Percentiles rank a stretch among this genome's conserved stretches.
Evolutionary conservation across 202 grass and related monocot species (phyloP).

Genomic region (Elaeis oleifera): DNA sequence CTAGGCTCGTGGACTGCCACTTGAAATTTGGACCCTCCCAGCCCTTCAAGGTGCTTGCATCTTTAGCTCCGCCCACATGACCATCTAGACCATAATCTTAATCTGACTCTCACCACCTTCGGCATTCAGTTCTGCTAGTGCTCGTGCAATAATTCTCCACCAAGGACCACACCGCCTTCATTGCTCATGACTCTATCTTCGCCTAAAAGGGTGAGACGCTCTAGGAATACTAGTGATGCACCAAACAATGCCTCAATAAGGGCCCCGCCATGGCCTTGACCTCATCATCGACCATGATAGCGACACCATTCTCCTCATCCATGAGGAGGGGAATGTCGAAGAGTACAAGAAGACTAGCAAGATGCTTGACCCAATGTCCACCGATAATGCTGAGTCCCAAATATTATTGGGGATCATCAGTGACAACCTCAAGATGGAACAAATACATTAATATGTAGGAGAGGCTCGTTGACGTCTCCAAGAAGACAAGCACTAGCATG

Average conservation of each 20-base stretch:
- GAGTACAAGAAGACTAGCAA: conserved; percentile 56
- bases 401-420: conserved; percentile 71
- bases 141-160: conserved; percentile 97
- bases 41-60: too few species aligned
- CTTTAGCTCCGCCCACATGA: conserved; percentile 66
- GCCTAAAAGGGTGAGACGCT: conserved; percentile 94
- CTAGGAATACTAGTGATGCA: conserved; percentile 92
- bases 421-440: conserved; percentile 57
- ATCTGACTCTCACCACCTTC: conserved; percentile 74
- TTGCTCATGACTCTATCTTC: conserved; percentile 74
- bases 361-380: conserved; percentile 52
- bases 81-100: conserved; percentile 82
- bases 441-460: conserved; percentile 81
- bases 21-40: too few species aligned
- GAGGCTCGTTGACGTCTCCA: conserved; percentile 72
- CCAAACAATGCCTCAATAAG: too few species aligned
- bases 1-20: too few species aligned
- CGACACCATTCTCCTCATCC: conserved; percentile 75
- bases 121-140: conserved; percentile 78
- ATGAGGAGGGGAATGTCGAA: conserved; percentile 69
- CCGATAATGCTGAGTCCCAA: conserved; percentile 85
- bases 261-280: conserved; percentile 38
- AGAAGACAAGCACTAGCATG: conserved; percentile 87
- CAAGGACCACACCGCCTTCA: conserved; percentile 84
- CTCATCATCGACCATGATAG: conserved; percentile 87